These are phyloP conservation scores for Quercus gilva DNA, from an alignment of 306 rosid genomes.

Conservation along the genomic window DNA sequence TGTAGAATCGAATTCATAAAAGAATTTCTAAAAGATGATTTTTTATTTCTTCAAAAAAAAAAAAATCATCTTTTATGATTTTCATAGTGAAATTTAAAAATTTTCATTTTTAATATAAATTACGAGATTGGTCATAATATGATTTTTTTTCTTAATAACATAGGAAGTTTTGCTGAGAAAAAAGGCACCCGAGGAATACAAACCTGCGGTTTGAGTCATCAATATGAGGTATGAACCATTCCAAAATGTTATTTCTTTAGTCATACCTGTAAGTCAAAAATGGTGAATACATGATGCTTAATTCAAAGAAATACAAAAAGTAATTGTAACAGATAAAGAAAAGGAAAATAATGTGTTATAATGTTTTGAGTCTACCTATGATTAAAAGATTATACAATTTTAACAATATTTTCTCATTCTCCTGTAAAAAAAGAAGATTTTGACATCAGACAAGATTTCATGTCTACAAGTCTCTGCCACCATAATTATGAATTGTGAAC, in stretches of 20 bases:
- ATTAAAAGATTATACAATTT: too few relatives aligned
- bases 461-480: not conserved
- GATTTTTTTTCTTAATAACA: not conserved
- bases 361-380: not conserved
- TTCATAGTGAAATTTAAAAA: too few relatives aligned
- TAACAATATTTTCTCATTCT: not conserved
- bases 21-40: too few relatives aligned
- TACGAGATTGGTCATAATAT: too few relatives aligned
- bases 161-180: not conserved
- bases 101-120: too few relatives aligned
- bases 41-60: too few relatives aligned
- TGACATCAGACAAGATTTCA: not conserved
- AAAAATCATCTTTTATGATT: too few relatives aligned
- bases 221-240: slow-evolving; percentile 83
- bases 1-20: too few relatives aligned
- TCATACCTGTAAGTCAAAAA: slow-evolving; percentile 64
- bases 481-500: not conserved
- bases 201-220: slow-evolving; percentile 90
- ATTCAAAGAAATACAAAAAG: not conserved
- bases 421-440: not conserved
- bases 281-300: too few relatives aligned
- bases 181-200: not conserved
- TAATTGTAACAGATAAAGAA: not conserved
- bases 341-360: not conserved
- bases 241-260: slow-evolving; percentile 74